Base-by-base conservation (phyloP, 495 filamentous ascomycete species). In the Glonium stellatum region DNA sequence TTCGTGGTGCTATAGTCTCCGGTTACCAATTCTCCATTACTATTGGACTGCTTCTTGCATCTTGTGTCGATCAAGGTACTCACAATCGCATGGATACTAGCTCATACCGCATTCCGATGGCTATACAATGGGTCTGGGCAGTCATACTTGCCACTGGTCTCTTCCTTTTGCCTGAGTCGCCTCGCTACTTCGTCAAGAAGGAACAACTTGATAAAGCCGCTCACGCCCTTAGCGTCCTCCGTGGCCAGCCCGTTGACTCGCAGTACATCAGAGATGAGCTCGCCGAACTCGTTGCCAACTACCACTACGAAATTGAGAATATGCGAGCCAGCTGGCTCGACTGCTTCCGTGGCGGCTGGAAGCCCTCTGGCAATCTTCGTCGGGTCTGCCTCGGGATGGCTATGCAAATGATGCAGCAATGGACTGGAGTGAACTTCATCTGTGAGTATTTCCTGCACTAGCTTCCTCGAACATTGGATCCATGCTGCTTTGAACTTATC, bases 341-440 rank as follows among this genome's bases (percentile, higher is more conserved):
- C 71, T 90, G 84, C 78, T 88, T 89, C 78, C 76, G 76, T 57
- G 87, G 84, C 53, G 81, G 76, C 48, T 81, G 72, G 70, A 75
- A 77, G 22, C 76, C 80, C 36, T 80, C 78, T 76, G 80, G 78
- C 70, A 87, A 87, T 70, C 54, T 89, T 37, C 86, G 87, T 63
- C 87, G 87, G 57, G 87, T 86, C 19, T 80, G 89, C 59, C 79
- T 92, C 50, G 89, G 88, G 67, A 87, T 82, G 51, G 85, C 84
- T 10, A 69, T 89, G 48, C 86, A 90, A 72, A 86, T 87, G 80
- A 84, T 88, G 77, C 86, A 89, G 73, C 86, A 90, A 76, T 82
- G 77, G 81, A 84, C 88, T 19, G 89, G 89, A 74, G 85, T 95
- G 73, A 92, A 95, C 78, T 92, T 95, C 77, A 84, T 92, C 75